Evolutionary conservation across 2,329 filamentous ascomycete genomes (phyloP).

Genomic region (Ophiostoma sp.): DNA sequence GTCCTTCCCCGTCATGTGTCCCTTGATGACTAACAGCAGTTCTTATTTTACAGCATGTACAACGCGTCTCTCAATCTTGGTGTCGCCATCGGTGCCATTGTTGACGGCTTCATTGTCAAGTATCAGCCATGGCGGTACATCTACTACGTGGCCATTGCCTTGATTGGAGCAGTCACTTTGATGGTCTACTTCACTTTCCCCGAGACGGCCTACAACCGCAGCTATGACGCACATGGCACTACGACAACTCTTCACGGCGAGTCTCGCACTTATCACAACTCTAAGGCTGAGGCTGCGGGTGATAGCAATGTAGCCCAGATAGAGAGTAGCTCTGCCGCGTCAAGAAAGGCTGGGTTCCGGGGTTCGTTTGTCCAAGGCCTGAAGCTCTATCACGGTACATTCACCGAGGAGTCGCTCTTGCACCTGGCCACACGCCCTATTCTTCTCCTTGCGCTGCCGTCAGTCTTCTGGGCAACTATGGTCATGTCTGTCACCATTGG

Average conservation of each 20-base stretch:
- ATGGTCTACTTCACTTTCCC: constrained; percentile 56
- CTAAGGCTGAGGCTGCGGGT: constrained; percentile 11
- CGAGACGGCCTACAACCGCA: constrained; percentile 52
- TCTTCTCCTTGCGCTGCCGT: constrained; percentile 51
- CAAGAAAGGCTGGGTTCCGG: background rate
- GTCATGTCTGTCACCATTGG: constrained; percentile 54
- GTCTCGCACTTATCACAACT: constrained; percentile 16
- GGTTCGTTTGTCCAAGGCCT: constrained; percentile 32
- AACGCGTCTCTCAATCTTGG: constrained; percentile 35
- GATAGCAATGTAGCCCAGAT: constrained; percentile 22
- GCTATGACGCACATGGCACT: constrained; percentile 31
- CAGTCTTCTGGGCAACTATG: constrained; percentile 56
- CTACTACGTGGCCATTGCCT: constrained; percentile 52
- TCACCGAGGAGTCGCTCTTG: constrained; percentile 49
- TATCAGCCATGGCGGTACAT: constrained; percentile 51
- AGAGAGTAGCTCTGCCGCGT: constrained; percentile 23
- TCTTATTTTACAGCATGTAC: constrained; percentile 28
- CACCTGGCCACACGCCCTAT: constrained; percentile 53
- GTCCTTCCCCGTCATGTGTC: too few relatives aligned
- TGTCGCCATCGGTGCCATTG: constrained; percentile 45
- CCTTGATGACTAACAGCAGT: too few relatives aligned
- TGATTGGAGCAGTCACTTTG: constrained; percentile 50
- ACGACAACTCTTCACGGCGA: constrained; percentile 26
- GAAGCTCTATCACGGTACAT: constrained; percentile 42
- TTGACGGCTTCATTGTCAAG: constrained; percentile 52